Evolutionary conservation across 2,329 filamentous ascomycete species (phyloP).

Genomic region (Mycocentrospora acerina): DNA sequence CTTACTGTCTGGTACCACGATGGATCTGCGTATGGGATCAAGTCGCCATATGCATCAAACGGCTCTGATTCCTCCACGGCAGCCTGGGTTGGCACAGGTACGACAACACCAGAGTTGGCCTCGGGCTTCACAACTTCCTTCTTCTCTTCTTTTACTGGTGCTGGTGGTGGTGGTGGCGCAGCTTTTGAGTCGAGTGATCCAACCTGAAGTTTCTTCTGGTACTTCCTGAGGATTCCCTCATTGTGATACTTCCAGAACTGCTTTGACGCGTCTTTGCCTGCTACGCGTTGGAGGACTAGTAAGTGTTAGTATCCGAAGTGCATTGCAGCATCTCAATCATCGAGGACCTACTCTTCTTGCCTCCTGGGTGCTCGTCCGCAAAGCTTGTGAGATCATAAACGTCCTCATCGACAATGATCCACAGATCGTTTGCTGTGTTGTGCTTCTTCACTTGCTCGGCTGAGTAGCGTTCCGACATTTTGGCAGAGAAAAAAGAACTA

Average conservation of each 20-base stretch:
- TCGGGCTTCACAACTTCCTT: slow-evolving; percentile 57
- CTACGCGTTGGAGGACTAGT: slow-evolving; percentile 63
- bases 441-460: slow-evolving; percentile 85
- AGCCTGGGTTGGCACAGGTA: slow-evolving; percentile 39
- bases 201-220: slow-evolving; percentile 60
- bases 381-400: slow-evolving; percentile 87
- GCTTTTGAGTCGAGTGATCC: slow-evolving; percentile 82
- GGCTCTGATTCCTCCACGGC: slow-evolving; percentile 64
- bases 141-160: slow-evolving; percentile 50
- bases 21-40: slow-evolving; percentile 90
- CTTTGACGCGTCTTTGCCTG: slow-evolving; percentile 68
- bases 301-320: slow-evolving; percentile 12
- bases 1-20: slow-evolving; percentile 91
- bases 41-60: slow-evolving; percentile 79
- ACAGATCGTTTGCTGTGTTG: slow-evolving; percentile 83
- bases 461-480: slow-evolving; percentile 87
- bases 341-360: slow-evolving; percentile 64
- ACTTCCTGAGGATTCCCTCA: slow-evolving; percentile 62
- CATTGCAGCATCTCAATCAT: not conserved
- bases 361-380: slow-evolving; percentile 61
- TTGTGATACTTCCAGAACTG: slow-evolving; percentile 70
- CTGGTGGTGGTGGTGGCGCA: slow-evolving; percentile 54
- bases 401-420: slow-evolving; percentile 89
- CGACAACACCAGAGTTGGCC: slow-evolving; percentile 58
- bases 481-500: slow-evolving; percentile 7